Evolutionary conservation across 768 basidiomycete species (phyloP), one percentile per base, ranked within the genome.

Genomic region (Porpolomopsis calyptriformis): DNA sequence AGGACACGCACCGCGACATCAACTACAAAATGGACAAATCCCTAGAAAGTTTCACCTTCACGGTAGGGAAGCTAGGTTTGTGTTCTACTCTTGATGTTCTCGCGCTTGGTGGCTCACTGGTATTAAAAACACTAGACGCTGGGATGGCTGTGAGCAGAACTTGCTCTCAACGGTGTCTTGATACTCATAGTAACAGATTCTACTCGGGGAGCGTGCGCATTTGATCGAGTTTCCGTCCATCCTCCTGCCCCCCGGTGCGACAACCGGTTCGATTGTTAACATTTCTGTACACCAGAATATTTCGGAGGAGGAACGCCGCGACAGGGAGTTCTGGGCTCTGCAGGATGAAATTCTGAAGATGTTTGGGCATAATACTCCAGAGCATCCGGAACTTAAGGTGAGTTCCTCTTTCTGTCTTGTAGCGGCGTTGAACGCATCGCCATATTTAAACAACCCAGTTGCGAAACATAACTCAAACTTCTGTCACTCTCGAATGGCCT

Each of bases 141-240:
- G 89, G 88, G 54, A 91, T 91, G 90, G 90, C 91, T 61, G 91
- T 92, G 69, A 57, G 68, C 53, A 39, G 31, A 36, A 22, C 47
- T 4, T 12, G 14, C 16, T 9, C 11, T 9, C 19, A 18, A 12
- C 4, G 11, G 4, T 16, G 4, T 40, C 40, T 19, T 42, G 46
- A 42, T 29, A 9, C 25, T 18, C 16, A 9, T 12, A 4, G 11
- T 19, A 44, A 38, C 60, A 91, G 90, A 93, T 96, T 53, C 75
- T 94, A 1, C 74, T 97, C 11, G 92, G 94, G 12, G 90, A 89
- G 61, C 78, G 90, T 35, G 93, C 93, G 14, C 94, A 98, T 58
- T 74, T 98, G 27, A 94, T 99, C 55, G 94, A 99, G 64, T 99
- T 98, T 62, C 96, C 96, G 1, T 98, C 96, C 0, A 73, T 99